Conservation (phyloP, 306 rosid genomes). For the Malus sieversii region DNA sequence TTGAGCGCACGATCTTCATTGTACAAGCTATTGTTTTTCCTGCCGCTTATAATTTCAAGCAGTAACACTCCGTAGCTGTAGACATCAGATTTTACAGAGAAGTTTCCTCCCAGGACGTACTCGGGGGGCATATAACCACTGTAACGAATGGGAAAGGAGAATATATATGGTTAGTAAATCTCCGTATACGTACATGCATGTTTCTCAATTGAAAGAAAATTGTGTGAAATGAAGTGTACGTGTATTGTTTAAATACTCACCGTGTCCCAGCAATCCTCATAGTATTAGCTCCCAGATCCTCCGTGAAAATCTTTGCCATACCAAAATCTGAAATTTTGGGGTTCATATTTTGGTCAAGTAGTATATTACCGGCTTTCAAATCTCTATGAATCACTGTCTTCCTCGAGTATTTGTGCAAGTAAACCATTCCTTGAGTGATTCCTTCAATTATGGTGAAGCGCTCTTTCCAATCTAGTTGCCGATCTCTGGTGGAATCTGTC, state of each 20-base stretch:
- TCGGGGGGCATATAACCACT: neutral
- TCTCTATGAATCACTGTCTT: slow-evolving; percentile 1
- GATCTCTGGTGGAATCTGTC: neutral
- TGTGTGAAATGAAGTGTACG: too few species aligned
- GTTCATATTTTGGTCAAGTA: slow-evolving; percentile 2
- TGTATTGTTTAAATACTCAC: neutral
- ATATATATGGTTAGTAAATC: neutral
- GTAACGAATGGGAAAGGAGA: too few species aligned
- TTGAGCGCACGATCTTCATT: neutral
- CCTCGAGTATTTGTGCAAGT: slow-evolving; percentile 4
- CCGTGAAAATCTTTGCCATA: slow-evolving; percentile 1
- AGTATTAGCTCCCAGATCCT: neutral
- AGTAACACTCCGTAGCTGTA: slow-evolving; percentile 3
- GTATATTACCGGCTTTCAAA: neutral
- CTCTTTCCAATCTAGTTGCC: neutral
- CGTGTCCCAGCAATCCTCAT: neutral
- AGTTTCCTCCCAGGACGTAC: neutral
- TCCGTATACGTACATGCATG: neutral
- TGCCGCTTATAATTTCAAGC: slow-evolving; percentile 8
- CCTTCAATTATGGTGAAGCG: neutral
- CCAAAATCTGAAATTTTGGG: neutral
- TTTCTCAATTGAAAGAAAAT: neutral
- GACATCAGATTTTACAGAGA: neutral
- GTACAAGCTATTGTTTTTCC: slow-evolving; percentile 2
- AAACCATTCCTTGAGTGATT: neutral